phyloP scores from a whole-genome alignment of 306 rosid species.

The Cucumis cinereus region DNA sequence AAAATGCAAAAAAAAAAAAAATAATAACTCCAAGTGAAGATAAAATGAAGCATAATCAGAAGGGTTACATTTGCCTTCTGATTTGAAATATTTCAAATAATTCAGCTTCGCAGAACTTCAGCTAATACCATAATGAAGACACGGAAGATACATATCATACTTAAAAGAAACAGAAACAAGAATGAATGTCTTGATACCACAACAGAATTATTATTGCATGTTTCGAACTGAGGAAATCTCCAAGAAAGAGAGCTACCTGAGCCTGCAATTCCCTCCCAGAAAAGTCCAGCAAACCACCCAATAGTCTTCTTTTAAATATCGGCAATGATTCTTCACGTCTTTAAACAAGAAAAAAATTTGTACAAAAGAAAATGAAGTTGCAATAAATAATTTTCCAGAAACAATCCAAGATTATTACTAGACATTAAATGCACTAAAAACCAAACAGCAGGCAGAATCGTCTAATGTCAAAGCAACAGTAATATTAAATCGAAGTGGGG shows the following conservation, averaged over 20 bases:
- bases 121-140: background rate
- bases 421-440: background rate
- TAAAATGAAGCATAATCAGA: background rate
- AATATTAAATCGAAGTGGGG: background rate
- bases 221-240: background rate
- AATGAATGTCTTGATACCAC: background rate
- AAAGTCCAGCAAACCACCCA: constrained; percentile 78
- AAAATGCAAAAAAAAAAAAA: background rate
- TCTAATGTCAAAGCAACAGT: background rate
- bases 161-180: background rate
- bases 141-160: background rate
- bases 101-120: background rate
- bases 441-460: background rate
- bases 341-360: constrained; percentile 24
- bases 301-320: constrained; percentile 83
- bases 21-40: background rate
- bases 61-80: background rate
- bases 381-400: background rate
- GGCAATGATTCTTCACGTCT: constrained; percentile 94
- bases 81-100: background rate
- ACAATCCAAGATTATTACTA: background rate
- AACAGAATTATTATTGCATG: background rate
- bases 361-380: constrained; percentile 14
- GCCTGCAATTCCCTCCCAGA: constrained; percentile 76
- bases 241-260: constrained; percentile 43